Base-by-base conservation (phyloP, 148 eudicot species). In the Chenopodium suecicum region DNA sequence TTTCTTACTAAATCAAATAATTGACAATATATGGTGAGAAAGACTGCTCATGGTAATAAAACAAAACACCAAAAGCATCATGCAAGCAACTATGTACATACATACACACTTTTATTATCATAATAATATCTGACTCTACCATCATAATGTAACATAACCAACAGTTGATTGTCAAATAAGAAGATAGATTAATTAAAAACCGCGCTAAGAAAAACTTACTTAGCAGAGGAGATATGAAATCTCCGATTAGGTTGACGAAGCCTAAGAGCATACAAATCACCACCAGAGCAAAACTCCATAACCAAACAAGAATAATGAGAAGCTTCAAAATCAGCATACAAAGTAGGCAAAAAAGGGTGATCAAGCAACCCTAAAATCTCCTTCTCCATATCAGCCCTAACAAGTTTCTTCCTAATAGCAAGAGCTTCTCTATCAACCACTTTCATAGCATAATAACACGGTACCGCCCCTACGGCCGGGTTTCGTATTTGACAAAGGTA, bases 251-350 rank as follows among this genome's bases (percentile, higher is more conserved):
- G 94, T 22, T 88, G 97, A 8, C 91, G 87, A 31, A 83, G 89
- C 52, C 92, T 83, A 75, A 93, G 86, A 41, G 92, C 94, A 72
- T 86, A 89, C 79, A 93, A 85, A 72, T 93, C 97, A 4, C 97
- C 97, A 25, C 97, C 97, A 47, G 93, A 89, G 23, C 97, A 93
- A 82, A 89, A 93, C 88, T 93, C 97, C 94, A 91, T 93, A 34
- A 93, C 91, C 82, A 91, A 83, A 67, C 97, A 93, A 47, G 94
- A 93, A 54, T 93, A 93, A 68, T 93, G 94, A n/a, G 93, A 90
- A 66, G 97, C 94, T n/a, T 93, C 89, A 82, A 93, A 91, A 56
- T 89, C 88, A 4, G 97, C 93, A 70, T 93, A 93, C 27, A 93
- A 79, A n/a, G 97, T 93, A 1, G 97, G 94, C 88, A 93, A 82